These are phyloP conservation scores for Chrysanthemum seticuspe DNA, from an alignment of 129 eudicot genomes.

Conservation along the genomic window DNA sequence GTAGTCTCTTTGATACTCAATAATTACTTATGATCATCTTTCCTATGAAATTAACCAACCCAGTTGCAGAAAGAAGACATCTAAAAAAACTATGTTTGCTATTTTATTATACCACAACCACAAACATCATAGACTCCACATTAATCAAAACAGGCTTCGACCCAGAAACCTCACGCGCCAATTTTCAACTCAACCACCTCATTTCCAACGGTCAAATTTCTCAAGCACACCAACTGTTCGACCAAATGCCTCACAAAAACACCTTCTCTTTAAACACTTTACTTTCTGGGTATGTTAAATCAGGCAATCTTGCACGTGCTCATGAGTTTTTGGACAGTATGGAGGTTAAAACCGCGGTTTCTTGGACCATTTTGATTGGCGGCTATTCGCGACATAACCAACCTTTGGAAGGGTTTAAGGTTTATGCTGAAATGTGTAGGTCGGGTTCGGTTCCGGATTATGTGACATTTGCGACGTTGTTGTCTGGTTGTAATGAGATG, in stretches of 20 bases:
- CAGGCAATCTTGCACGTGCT: conserved; percentile 50
- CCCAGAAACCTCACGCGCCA: conserved; percentile 49
- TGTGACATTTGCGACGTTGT: conserved; percentile 66
- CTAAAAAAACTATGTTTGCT: conserved; percentile 2
- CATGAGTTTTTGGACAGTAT: conserved; percentile 57
- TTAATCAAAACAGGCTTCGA: conserved; percentile 71
- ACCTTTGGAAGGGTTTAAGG: conserved; percentile 50
- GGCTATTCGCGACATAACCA: conserved; percentile 54
- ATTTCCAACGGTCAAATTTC: conserved; percentile 32
- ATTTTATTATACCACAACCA: conserved; percentile 13
- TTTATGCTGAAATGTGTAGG: conserved; percentile 64
- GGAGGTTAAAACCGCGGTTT: conserved; percentile 45
- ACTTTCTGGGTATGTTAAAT: conserved; percentile 60
- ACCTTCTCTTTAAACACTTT: conserved; percentile 49
- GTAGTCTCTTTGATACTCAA: too few relatives aligned
- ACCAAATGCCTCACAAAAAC: conserved; percentile 63
- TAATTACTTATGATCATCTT: not conserved
- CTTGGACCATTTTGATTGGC: conserved; percentile 90
- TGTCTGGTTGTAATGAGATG: conserved; percentile 64
- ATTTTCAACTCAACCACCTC: conserved; percentile 46
- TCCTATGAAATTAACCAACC: conserved; percentile 24
- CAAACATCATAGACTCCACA: conserved; percentile 48
- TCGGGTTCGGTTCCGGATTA: conserved; percentile 58
- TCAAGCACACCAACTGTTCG: conserved; percentile 66
- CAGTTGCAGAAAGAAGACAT: not conserved